Conservation (phyloP, 371 early-diverging fungal species). For the Rozella allomycis region DNA sequence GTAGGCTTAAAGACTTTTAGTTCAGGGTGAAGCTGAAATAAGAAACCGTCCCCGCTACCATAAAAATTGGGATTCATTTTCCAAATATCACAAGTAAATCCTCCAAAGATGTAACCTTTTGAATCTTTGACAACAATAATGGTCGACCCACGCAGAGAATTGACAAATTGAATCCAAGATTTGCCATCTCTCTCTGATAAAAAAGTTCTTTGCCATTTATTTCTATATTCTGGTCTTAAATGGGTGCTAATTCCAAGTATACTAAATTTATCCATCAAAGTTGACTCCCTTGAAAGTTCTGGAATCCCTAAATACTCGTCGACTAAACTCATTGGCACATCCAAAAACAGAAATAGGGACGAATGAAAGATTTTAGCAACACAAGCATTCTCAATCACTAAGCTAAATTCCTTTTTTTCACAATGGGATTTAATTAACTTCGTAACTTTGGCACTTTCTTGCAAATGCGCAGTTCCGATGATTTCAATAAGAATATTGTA, state of each 20-base stretch:
- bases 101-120: slow-evolving; percentile 40
- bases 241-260: not conserved
- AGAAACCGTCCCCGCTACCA: slow-evolving; percentile 36
- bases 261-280: too few relatives aligned
- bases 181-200: slow-evolving; percentile 31
- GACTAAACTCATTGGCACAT: too few relatives aligned
- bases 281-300: too few relatives aligned
- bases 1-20: slow-evolving; percentile 20
- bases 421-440: too few relatives aligned
- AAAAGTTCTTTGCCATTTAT: slow-evolving; percentile 7
- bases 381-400: too few relatives aligned
- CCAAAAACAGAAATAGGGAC: too few relatives aligned
- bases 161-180: slow-evolving; percentile 38
- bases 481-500: too few relatives aligned
- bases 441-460: too few relatives aligned
- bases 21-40: slow-evolving; percentile 28
- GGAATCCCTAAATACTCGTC: too few relatives aligned
- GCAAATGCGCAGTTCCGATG: too few relatives aligned
- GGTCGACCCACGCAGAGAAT: slow-evolving; percentile 22
- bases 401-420: too few relatives aligned
- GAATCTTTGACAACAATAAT: slow-evolving; percentile 22
- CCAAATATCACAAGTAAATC: slow-evolving; percentile 39
- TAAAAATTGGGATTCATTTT: slow-evolving; percentile 40
- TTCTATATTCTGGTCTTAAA: not conserved
- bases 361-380: too few relatives aligned